Evolutionary conservation across 2,329 filamentous ascomycete genomes (phyloP).

Genomic region (Aspergillus bombycis): DNA sequence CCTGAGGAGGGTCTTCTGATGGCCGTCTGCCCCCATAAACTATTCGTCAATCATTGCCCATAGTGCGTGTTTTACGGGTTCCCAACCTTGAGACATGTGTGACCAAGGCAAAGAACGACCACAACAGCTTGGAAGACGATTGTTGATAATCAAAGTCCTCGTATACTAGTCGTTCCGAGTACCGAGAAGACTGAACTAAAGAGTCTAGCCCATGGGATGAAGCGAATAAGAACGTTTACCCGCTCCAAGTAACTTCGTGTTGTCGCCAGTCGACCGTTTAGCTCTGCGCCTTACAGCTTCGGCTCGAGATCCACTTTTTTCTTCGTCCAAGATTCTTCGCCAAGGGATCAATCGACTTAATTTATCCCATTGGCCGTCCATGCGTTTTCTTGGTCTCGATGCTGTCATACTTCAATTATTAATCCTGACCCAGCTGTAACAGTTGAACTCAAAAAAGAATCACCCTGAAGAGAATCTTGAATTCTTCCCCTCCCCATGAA

Average conservation of each 20-base stretch:
- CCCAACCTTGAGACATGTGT: neutral
- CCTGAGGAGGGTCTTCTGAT: neutral
- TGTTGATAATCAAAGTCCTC: neutral
- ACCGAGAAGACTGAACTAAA: neutral
- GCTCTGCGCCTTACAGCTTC: conserved; percentile 1
- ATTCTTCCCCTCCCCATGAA: neutral
- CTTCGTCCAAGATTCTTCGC: neutral
- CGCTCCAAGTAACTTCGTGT: neutral
- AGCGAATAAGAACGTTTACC: neutral
- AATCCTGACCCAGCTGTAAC: neutral
- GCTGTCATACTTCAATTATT: conserved; percentile 4
- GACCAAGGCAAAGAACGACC: too few relatives aligned
- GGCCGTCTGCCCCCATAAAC: neutral
- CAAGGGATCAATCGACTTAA: neutral
- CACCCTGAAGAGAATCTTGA: neutral
- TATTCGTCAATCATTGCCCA: conserved; percentile 1
- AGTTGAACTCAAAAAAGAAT: neutral
- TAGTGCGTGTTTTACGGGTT: neutral
- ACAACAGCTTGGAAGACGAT: neutral
- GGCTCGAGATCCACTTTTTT: neutral
- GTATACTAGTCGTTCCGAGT: neutral
- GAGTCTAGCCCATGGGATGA: neutral
- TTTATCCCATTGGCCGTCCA: neutral
- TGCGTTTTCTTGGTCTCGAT: neutral
- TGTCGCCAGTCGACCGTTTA: neutral